phyloP scores from a whole-genome alignment of 306 rosid genomes.

The Corylus avellana region DNA sequence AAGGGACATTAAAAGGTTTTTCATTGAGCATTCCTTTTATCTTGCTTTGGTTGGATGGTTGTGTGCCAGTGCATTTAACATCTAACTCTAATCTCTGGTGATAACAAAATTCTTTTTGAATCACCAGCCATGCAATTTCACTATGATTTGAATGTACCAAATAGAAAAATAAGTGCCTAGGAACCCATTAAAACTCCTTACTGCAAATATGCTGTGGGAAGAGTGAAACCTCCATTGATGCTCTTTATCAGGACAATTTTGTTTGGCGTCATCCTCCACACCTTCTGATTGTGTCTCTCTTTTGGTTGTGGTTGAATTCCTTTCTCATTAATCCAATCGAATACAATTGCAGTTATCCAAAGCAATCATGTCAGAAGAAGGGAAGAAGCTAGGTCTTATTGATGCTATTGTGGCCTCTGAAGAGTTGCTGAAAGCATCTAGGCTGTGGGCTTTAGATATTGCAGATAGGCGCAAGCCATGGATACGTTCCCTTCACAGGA shows the following conservation, averaged over 20 bases:
- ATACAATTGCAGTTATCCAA: constrained; percentile 63
- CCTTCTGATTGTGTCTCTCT: neutral
- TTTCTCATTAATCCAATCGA: neutral
- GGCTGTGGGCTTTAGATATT: constrained; percentile 80
- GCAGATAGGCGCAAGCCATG: constrained; percentile 75
- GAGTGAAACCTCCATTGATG: neutral
- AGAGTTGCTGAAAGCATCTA: constrained; percentile 79
- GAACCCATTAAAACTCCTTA: neutral
- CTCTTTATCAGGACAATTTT: neutral
- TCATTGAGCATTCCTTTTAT: neutral
- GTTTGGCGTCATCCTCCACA: neutral
- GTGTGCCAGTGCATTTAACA: neutral
- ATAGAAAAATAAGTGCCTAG: neutral
- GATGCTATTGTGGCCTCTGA: constrained; percentile 75
- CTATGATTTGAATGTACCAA: neutral
- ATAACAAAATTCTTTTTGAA: neutral
- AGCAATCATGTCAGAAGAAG: constrained; percentile 88
- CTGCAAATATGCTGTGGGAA: neutral
- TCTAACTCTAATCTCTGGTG: no score
- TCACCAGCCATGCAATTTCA: neutral
- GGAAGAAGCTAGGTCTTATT: constrained; percentile 81
- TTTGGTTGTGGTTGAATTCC: neutral
- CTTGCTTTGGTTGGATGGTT: neutral
- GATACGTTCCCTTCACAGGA: constrained; percentile 84
- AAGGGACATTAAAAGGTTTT: neutral